phyloP scores from a whole-genome alignment of 768 basidiomycete species.

The Mycena alexandri region DNA sequence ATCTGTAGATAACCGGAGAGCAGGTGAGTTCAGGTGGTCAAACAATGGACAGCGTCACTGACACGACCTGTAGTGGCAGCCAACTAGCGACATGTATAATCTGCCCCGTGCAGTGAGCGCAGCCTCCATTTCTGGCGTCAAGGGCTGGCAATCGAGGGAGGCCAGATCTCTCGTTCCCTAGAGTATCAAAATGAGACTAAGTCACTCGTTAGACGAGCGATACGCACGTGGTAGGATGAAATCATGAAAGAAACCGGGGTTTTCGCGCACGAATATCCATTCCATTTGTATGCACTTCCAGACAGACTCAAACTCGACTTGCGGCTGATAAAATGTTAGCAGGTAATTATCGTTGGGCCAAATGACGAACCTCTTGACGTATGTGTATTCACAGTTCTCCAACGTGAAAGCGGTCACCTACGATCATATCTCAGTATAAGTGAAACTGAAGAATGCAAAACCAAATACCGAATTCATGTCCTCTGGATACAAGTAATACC shows the following conservation, averaged over 20 bases:
- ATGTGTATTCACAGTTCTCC: constrained; percentile 10
- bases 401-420: constrained; percentile 19
- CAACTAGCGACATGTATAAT: constrained; percentile 22
- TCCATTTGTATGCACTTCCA: constrained; percentile 28
- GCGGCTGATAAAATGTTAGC: neutral
- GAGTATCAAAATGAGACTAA: neutral
- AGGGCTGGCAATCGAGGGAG: constrained; percentile 18
- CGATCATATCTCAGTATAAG: neutral
- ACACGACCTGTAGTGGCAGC: constrained; percentile 25
- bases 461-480: constrained; percentile 4
- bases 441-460: constrained; percentile 1
- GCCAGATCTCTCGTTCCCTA: constrained; percentile 22
- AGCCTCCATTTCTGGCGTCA: constrained; percentile 22
- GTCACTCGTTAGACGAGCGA: constrained; percentile 6
- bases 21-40: neutral
- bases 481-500: constrained; percentile 17
- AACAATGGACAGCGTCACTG: neutral
- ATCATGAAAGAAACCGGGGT: constrained; percentile 1
- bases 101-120: constrained; percentile 16
- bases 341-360: constrained; percentile 4
- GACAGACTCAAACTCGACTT: constrained; percentile 11
- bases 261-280: constrained; percentile 25
- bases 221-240: constrained; percentile 17
- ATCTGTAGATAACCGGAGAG: constrained; percentile 10
- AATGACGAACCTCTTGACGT: constrained; percentile 3